Base-by-base conservation (phyloP, 1,284 basidiomycete species). In the Ustilago tritici region DNA sequence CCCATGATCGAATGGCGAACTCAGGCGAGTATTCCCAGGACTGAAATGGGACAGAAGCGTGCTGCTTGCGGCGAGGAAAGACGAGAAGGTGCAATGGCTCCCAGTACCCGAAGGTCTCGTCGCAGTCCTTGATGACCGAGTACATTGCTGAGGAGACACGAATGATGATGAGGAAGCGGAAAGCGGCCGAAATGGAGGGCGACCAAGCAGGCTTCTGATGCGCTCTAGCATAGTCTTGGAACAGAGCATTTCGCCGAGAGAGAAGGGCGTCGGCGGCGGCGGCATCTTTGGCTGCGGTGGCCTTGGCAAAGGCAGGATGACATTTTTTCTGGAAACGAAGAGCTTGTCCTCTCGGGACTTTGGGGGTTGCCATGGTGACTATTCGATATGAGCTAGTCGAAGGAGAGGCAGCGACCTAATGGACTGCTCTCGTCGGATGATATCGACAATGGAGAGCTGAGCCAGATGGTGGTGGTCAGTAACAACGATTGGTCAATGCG, bases 91-190 rank as follows among this genome's bases (percentile, higher is more conserved):
- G 96, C 38, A 99, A 88, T 28, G 97, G 96, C 85, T 99, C 97
- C 94, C 94, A 99, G 87, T 98, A 99, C 87, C 99, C 99, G 89
- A 92, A 99, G 12, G 76, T 56, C 58, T 99, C 97, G 84, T 99
- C 97, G 81, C 97, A 99, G 86, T 99, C 97, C 76, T 92, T 90
- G 70, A 98, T 93, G 79, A 95, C 93, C n/a, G 92, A 91, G 85
- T 95, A 98, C 93, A 98, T 96, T 4, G 95, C 96, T 3, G 91
- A 70, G n/a, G 70, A 92, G 52, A 95, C 90, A 32, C 96, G 91
- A 19, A 95, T 86, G 47, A 98, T 90, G 56, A 97, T 88, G 49
- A 98, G 87, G 52, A 96, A 90, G 55, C 95, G 91, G 73, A 98
- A 88, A 9, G 95, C 95, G 12, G 93, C 88, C 93, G 93, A 64